phyloP scores from a whole-genome alignment of 768 basidiomycete species.

The Lactarius hengduanensis region DNA sequence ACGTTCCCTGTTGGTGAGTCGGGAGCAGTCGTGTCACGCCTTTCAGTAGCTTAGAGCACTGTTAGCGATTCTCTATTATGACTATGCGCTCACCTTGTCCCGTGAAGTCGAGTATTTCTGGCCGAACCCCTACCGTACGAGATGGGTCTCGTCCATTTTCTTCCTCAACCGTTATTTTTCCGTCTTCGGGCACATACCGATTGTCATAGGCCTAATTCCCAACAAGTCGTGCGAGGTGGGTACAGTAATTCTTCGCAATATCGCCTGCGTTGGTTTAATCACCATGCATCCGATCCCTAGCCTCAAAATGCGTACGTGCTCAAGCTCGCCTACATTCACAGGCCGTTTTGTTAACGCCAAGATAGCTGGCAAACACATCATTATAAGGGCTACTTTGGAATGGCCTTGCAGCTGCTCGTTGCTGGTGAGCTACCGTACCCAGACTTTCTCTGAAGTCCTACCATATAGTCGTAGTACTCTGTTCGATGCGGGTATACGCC shows the following conservation, averaged over 20 bases:
- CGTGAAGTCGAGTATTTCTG: conserved; percentile 29
- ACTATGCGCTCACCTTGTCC: conserved; percentile 29
- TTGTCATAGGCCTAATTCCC: not conserved
- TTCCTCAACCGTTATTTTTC: conserved; percentile 30
- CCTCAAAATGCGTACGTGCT: conserved; percentile 1
- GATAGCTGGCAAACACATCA: not conserved
- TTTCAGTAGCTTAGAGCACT: not conserved
- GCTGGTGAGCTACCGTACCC: conserved; percentile 1
- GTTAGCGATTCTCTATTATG: conserved; percentile 29
- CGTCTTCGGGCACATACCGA: conserved; percentile 25
- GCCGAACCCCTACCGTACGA: conserved; percentile 1
- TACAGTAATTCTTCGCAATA: not conserved
- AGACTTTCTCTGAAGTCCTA: too few relatives aligned
- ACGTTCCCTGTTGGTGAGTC: conserved; percentile 3
- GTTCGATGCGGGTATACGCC: conserved; percentile 6
- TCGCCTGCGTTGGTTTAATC: not conserved
- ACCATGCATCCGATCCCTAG: not conserved
- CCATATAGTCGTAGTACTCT: not conserved
- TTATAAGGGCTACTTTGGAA: not conserved
- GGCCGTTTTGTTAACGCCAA: not conserved
- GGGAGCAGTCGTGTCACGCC: not conserved
- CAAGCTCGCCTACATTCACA: not conserved
- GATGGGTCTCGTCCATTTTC: conserved; percentile 20
- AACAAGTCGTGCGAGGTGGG: not conserved
- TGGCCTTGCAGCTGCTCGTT: not conserved